Percentiles rank a stretch among this genome's conserved stretches.
phyloP scores from a whole-genome alignment of 2,329 filamentous ascomycete genomes.

The Fusarium pseudograminearum region DNA sequence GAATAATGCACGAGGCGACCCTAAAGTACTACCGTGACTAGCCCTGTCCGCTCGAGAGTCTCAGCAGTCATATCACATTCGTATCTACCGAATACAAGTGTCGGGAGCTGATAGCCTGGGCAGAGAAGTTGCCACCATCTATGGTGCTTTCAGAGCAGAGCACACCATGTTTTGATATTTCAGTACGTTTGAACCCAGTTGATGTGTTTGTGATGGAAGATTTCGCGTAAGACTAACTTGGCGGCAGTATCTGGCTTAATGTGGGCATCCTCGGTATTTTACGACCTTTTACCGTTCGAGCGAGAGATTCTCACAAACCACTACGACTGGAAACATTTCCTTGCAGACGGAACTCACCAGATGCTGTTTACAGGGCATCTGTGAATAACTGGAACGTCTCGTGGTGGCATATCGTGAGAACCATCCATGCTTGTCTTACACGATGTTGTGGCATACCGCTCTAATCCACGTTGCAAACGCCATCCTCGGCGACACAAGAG shows the following conservation, averaged over 20 bases:
- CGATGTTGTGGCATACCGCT: conserved; percentile 57
- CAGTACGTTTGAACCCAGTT: conserved; percentile 49
- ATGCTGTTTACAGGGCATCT: conserved; percentile 51
- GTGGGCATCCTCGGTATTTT: conserved; percentile 54
- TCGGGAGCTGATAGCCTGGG: conserved; percentile 56
- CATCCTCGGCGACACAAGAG: conserved; percentile 48
- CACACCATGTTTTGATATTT: conserved; percentile 53
- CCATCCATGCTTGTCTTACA: conserved; percentile 51
- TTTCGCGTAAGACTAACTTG: background rate
- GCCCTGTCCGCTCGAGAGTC: conserved; percentile 5
- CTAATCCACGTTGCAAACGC: conserved; percentile 56
- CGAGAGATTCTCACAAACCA: background rate
- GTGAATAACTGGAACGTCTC: conserved; percentile 55
- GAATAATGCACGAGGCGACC: conserved; percentile 52
- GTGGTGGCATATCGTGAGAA: conserved; percentile 53
- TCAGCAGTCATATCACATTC: conserved; percentile 24
- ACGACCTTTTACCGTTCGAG: conserved; percentile 37
- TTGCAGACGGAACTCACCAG: conserved; percentile 43
- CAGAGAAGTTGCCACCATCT: conserved; percentile 47
- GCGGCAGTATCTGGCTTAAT: conserved; percentile 58
- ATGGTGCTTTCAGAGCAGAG: conserved; percentile 46
- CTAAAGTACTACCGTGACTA: conserved; percentile 46
- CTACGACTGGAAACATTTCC: conserved; percentile 48
- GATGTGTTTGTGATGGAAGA: background rate
- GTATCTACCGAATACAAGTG: conserved; percentile 54